Evolutionary conservation across 805 yeast genomes (phyloP).

Genomic region (Dipodascopsis uninucleata): DNA sequence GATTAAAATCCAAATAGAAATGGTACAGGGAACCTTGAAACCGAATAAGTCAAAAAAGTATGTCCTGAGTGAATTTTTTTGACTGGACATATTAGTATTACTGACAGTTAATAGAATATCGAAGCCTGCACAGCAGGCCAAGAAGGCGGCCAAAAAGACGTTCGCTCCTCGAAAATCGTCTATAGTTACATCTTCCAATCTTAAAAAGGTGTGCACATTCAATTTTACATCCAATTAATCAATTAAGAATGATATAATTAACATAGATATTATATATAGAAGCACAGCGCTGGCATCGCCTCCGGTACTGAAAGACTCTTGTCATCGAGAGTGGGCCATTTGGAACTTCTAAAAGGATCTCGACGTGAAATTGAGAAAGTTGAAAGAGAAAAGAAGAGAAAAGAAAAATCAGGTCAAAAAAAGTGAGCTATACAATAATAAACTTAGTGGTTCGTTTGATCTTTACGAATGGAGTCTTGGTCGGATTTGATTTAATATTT

Average conservation of each 20-base stretch:
- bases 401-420: conserved; percentile 6
- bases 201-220: conserved; percentile 15
- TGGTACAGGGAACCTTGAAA: conserved; percentile 41
- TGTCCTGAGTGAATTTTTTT: not conserved
- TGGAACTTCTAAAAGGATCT: conserved; percentile 86
- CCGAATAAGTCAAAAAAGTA: conserved; percentile 24
- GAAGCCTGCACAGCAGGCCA: conserved; percentile 31
- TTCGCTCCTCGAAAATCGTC: conserved; percentile 63
- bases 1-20: too few relatives aligned
- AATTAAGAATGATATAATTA: not conserved
- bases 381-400: conserved; percentile 39
- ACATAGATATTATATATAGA: conserved; percentile 37
- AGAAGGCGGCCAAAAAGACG: conserved; percentile 70
- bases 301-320: conserved; percentile 77
- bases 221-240: not conserved
- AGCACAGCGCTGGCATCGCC: conserved; percentile 51
- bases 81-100: not conserved
- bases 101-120: conserved; percentile 19
- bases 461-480: too few relatives aligned
- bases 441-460: too few relatives aligned
- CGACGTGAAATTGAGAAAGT: conserved; percentile 74
- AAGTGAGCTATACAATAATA: not conserved
- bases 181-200: conserved; percentile 48
- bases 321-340: conserved; percentile 88
- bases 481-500: too few relatives aligned